Conservation (phyloP, 352 stramenopile genomes). For the Phytopythium helicoides region DNA sequence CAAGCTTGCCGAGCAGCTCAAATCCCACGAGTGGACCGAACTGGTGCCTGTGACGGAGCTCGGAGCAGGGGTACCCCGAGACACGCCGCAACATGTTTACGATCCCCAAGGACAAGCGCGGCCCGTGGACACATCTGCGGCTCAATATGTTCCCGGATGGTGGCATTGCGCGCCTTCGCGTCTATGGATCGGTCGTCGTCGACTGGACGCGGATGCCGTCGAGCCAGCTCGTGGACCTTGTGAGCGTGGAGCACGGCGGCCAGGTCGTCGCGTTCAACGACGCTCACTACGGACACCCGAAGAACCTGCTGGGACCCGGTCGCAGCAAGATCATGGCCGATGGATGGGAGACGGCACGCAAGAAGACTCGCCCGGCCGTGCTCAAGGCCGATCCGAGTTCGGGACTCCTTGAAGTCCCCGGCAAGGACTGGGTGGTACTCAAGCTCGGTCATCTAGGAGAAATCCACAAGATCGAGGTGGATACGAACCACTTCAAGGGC, state of each 20-base stretch:
- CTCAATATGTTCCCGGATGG: constrained; percentile 94
- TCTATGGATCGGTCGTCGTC: constrained; percentile 67
- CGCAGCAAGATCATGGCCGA: constrained; percentile 92
- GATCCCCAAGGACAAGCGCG: constrained; percentile 28
- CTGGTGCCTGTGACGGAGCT: constrained; percentile 57
- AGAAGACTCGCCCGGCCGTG: constrained; percentile 80
- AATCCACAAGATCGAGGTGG: constrained; percentile 76
- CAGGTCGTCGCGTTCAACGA: constrained; percentile 90
- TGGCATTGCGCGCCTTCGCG: constrained; percentile 87
- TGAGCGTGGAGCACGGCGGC: constrained; percentile 80
- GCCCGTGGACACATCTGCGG: constrained; percentile 84
- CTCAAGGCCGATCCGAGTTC: constrained; percentile 41
- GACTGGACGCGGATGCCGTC: constrained; percentile 56
- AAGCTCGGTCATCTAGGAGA: constrained; percentile 83
- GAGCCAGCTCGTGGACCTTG: constrained; percentile 80
- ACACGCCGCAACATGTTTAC: constrained; percentile 87
- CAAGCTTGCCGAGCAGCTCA: constrained; percentile 40
- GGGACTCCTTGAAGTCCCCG: constrained; percentile 60
- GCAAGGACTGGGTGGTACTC: constrained; percentile 92
- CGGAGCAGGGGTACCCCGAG: constrained; percentile 77
- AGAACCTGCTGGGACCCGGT: constrained; percentile 86
- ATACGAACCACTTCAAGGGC: constrained; percentile 95
- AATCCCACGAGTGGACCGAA: constrained; percentile 60
- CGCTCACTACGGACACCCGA: constrained; percentile 94
- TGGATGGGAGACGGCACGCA: constrained; percentile 93